Conservation (phyloP, 805 yeast genomes). For the Sugiyamaella chiloensis region DNA sequence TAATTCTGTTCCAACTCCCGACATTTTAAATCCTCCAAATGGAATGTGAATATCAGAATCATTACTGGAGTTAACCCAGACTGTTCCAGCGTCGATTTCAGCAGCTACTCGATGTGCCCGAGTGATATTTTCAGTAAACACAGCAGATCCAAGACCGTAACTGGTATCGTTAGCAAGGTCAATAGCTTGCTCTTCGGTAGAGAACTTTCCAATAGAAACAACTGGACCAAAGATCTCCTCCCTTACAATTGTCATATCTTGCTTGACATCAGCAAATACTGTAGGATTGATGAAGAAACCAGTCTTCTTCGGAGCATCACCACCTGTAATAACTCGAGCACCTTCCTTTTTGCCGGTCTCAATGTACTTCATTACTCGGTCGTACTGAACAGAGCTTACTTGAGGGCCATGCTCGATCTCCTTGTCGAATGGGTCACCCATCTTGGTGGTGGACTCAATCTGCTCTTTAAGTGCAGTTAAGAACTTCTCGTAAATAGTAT, state of each 20-base stretch:
- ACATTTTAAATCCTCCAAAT: constrained; percentile 88
- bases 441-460: constrained; percentile 48
- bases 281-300: constrained; percentile 61
- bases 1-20: constrained; percentile 93
- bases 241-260: constrained; percentile 68
- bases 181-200: constrained; percentile 77
- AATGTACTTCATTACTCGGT: constrained; percentile 73
- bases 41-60: constrained; percentile 86
- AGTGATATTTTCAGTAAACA: constrained; percentile 73
- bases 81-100: constrained; percentile 79
- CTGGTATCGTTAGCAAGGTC: constrained; percentile 72
- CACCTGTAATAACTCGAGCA: constrained; percentile 79
- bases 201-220: constrained; percentile 77
- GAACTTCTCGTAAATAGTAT: constrained; percentile 74
- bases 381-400: constrained; percentile 74
- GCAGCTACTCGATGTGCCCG: constrained; percentile 73
- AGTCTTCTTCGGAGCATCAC: constrained; percentile 49
- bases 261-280: constrained; percentile 75
- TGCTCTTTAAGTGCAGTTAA: constrained; percentile 55
- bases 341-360: constrained; percentile 80
- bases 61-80: constrained; percentile 89
- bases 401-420: constrained; percentile 88
- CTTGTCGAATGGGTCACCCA: constrained; percentile 83
- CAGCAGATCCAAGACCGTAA: constrained; percentile 77
- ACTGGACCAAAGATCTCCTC: constrained; percentile 97